Percentiles rank a stretch among this genome's conserved stretches.
Conservation (phyloP, 495 filamentous ascomycete genomes). For the Aspergillus diversus region DNA sequence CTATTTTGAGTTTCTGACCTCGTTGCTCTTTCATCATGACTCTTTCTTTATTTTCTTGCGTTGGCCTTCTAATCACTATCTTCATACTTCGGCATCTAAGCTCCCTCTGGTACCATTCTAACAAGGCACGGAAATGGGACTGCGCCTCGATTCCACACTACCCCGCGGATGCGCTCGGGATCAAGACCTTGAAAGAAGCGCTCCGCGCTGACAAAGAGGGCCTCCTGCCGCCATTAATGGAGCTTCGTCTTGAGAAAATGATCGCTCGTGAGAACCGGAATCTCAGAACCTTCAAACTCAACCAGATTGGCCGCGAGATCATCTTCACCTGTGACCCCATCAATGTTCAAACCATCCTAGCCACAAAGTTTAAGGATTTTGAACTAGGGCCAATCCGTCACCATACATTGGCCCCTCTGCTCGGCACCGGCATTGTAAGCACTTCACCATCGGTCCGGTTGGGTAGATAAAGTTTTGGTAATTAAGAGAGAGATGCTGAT, state of each 20-base stretch:
- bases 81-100: slow-evolving; percentile 1
- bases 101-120: slow-evolving; percentile 26
- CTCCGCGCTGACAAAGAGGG: slow-evolving; percentile 38
- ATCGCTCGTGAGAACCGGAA: slow-evolving; percentile 33
- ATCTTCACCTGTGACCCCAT: slow-evolving; percentile 55
- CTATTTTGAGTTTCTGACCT: too few relatives aligned
- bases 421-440: slow-evolving; percentile 53
- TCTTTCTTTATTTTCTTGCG: neutral
- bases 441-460: slow-evolving; percentile 11
- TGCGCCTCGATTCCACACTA: slow-evolving; percentile 36
- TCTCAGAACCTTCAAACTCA: slow-evolving; percentile 33
- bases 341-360: slow-evolving; percentile 58
- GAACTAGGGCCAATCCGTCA: slow-evolving; percentile 42
- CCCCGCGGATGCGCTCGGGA: slow-evolving; percentile 40
- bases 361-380: slow-evolving; percentile 59
- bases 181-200: slow-evolving; percentile 30
- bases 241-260: slow-evolving; percentile 28
- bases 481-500: neutral
- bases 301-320: slow-evolving; percentile 33
- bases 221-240: slow-evolving; percentile 27
- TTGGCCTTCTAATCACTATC: neutral
- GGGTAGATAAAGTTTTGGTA: neutral
- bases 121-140: slow-evolving; percentile 32
- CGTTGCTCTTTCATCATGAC: neutral
- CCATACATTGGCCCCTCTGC: slow-evolving; percentile 39